These are phyloP conservation scores for Xylaria acuta DNA, from an alignment of 495 filamentous ascomycete genomes.

Conservation along the genomic window DNA sequence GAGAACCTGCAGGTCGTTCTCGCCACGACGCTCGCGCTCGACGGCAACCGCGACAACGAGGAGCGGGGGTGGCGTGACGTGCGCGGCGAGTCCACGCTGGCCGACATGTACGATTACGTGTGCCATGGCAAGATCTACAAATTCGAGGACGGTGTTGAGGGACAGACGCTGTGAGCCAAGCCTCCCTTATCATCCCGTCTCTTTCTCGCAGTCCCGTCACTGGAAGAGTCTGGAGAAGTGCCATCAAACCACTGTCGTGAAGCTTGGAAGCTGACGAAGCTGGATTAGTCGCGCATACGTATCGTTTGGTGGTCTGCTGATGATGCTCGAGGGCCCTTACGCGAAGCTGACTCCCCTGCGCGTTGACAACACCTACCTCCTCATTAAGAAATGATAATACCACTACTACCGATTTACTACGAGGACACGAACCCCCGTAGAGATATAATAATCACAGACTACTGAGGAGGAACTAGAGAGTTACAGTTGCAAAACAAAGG, in stretches of 20 bases:
- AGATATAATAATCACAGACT: slow-evolving; percentile 8
- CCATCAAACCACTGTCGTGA: not conserved
- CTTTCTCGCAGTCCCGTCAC: not conserved
- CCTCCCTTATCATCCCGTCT: not conserved
- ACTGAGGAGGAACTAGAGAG: slow-evolving; percentile 27
- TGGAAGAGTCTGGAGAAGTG: not conserved
- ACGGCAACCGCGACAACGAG: slow-evolving; percentile 70
- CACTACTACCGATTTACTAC: slow-evolving; percentile 5
- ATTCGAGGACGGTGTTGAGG: slow-evolving; percentile 84
- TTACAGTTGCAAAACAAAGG: slow-evolving; percentile 9
- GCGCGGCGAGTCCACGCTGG: slow-evolving; percentile 75
- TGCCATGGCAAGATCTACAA: slow-evolving; percentile 98
- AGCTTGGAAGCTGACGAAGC: slow-evolving; percentile 31
- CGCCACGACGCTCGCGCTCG: slow-evolving; percentile 82
- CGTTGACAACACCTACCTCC: slow-evolving; percentile 91
- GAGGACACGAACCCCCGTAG: not conserved
- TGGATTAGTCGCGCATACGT: slow-evolving; percentile 80
- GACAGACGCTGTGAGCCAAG: slow-evolving; percentile 77
- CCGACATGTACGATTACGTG: slow-evolving; percentile 95
- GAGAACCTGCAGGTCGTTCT: slow-evolving; percentile 80
- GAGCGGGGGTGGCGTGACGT: slow-evolving; percentile 80
- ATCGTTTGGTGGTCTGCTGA: slow-evolving; percentile 89
- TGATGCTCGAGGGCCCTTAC: slow-evolving; percentile 90
- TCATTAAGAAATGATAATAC: slow-evolving; percentile 81
- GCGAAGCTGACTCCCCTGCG: slow-evolving; percentile 90